Conservation (phyloP, 257 asterid species). For the Striga asiatica region DNA sequence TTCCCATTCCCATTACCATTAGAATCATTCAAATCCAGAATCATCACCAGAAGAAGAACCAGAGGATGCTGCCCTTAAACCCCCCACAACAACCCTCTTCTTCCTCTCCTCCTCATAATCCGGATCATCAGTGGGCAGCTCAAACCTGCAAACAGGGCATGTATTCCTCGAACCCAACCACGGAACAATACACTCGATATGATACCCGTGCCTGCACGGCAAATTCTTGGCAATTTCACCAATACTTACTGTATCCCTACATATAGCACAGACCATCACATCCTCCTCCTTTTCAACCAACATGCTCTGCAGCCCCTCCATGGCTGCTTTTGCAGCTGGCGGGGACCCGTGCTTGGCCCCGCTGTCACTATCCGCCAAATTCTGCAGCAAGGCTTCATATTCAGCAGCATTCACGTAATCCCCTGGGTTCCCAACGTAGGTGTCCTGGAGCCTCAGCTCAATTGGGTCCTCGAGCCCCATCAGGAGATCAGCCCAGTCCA, state of each 20-base stretch:
- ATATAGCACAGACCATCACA: conserved; percentile 52
- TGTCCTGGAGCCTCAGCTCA: conserved; percentile 52
- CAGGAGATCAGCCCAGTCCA: conserved; percentile 82
- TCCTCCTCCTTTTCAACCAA: conserved; percentile 38
- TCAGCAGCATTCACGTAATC: conserved; percentile 92
- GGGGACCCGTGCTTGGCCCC: conserved; percentile 79
- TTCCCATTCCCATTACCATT: conserved; percentile 15
- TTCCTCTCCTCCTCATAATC: conserved; percentile 84
- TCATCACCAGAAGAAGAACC: conserved; percentile 20
- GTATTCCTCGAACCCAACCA: conserved; percentile 86
- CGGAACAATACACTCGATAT: conserved; percentile 66
- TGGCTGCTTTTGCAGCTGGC: conserved; percentile 61
- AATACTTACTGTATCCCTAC: conserved; percentile 54
- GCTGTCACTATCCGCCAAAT: conserved; percentile 66
- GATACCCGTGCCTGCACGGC: conserved; percentile 93
- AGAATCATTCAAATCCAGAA: conserved; percentile 20
- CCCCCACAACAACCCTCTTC: conserved; percentile 40
- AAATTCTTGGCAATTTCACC: conserved; percentile 59
- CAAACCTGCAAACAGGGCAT: conserved; percentile 92
- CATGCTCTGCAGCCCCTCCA: conserved; percentile 50
- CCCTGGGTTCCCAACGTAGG: conserved; percentile 78
- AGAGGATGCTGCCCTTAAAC: conserved; percentile 25
- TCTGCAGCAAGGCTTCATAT: conserved; percentile 70
- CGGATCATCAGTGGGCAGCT: conserved; percentile 84
- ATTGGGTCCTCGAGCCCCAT: conserved; percentile 89